Percentiles rank a stretch among this genome's conserved stretches.
Conservation (phyloP, 2,329 filamentous ascomycete species). For the Sclerotinia borealis region DNA sequence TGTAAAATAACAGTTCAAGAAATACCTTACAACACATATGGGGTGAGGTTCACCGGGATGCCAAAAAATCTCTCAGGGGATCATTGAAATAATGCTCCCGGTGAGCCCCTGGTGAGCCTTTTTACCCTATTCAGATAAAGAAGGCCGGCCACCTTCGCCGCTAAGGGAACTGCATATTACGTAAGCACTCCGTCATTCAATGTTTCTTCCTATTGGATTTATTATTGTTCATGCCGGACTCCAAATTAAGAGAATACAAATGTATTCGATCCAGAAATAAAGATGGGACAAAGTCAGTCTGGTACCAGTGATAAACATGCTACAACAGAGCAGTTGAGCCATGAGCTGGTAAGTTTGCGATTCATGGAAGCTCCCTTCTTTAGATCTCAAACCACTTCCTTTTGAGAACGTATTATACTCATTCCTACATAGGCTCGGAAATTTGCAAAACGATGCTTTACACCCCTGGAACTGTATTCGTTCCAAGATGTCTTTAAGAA, state of each 20-base stretch:
- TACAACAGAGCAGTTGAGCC: slow-evolving; percentile 30
- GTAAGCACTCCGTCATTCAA: neutral
- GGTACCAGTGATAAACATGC: slow-evolving; percentile 21
- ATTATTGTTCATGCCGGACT: neutral
- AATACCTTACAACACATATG: too few relatives aligned
- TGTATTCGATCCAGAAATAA: slow-evolving; percentile 9
- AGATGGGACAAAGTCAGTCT: slow-evolving; percentile 34
- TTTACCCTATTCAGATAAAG: neutral
- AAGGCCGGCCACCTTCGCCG: neutral
- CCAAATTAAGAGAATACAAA: neutral
- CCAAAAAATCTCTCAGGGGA: too few relatives aligned
- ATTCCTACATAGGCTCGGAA: slow-evolving; percentile 43
- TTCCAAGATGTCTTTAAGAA: slow-evolving; percentile 67
- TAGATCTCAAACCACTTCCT: neutral
- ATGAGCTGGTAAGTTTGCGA: slow-evolving; percentile 28
- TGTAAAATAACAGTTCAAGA: too few relatives aligned
- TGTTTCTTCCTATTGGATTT: neutral
- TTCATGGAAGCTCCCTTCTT: slow-evolving; percentile 5
- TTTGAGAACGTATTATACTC: neutral
- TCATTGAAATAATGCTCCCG: neutral
- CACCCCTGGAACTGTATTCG: slow-evolving; percentile 64
- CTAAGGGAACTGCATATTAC: neutral
- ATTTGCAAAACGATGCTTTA: slow-evolving; percentile 67
- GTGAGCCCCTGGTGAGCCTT: neutral
- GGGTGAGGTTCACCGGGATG: neutral